phyloP scores from a whole-genome alignment of 2,329 filamentous ascomycete species.

The Ascochyta rabiei region DNA sequence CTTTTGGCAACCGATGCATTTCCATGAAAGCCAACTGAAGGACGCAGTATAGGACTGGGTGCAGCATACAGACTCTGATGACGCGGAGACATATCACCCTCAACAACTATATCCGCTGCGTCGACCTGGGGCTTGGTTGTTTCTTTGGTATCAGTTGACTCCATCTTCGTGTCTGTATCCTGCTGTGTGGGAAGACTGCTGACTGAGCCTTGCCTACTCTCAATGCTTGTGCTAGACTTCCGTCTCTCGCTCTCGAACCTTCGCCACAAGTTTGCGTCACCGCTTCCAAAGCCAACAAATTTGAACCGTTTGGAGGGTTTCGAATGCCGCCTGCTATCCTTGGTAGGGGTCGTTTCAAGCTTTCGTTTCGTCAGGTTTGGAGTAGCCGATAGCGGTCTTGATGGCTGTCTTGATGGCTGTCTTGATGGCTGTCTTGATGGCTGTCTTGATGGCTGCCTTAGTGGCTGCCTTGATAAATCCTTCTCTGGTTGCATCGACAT shows the following conservation, averaged over 20 bases:
- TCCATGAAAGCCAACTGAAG: not conserved
- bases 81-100: constrained; percentile 23
- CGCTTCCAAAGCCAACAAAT: constrained; percentile 21
- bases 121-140: not conserved
- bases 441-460: not conserved
- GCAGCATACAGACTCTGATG: constrained; percentile 28
- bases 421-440: not conserved
- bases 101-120: not conserved
- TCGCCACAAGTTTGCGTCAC: constrained; percentile 20
- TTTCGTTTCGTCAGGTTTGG: constrained; percentile 32
- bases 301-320: constrained; percentile 36
- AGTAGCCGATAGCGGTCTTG: not conserved
- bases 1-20: not conserved
- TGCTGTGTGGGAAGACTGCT: not conserved
- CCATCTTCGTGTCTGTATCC: constrained; percentile 14
- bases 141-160: not conserved
- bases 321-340: constrained; percentile 16
- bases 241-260: constrained; percentile 19
- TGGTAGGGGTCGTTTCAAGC: constrained; percentile 24
- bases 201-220: constrained; percentile 9
- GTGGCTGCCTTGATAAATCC: not conserved
- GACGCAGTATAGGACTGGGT: constrained; percentile 10
- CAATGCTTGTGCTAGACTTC: constrained; percentile 21
- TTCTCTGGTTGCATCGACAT: not conserved
- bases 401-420: not conserved